Evolutionary conservation across 257 asterid species (phyloP), one percentile per base, ranked within the genome.

Genomic region (Nicotiana benthamiana): DNA sequence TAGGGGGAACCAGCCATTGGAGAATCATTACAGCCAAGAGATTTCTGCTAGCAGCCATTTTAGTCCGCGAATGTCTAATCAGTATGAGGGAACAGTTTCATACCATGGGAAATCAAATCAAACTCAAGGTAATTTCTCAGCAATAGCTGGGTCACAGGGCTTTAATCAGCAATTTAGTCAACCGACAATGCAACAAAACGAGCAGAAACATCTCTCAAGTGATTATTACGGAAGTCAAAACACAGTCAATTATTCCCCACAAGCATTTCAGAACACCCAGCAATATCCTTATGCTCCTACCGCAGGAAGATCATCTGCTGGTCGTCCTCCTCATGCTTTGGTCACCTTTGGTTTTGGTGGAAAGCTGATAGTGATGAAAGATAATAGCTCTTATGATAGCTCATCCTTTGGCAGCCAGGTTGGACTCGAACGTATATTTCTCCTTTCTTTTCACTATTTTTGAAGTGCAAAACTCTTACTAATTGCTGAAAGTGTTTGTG

Each of bases 291-390:
- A 90, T 80, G 67, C 92, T 65, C 88, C 93, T 64, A 82, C 88
- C 48, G 62, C 90, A 11, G 97, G 89, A 81, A 94, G 94, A 87
- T 92, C 97, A 65, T 89, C 97, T 83, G 96, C 93, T 15, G 98
- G 96, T 53, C 97, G 98, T 65, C 98, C 99, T 67, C 91, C 97
- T 24, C 98, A 94, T 87, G 99, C 99, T 79, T 86, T 96, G 87
- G 97, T 91, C 84, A 79, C 94, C 79, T 96, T 96, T 83, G 99
- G 98, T 59, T 96, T 96, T 83, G 99, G 99, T 68, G 98, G 99
- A 83, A 96, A 96, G 84, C 93, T 96, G 76, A 90, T 96, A 72
- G 90, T 96, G 86, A 84, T 90, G 89, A 94, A 92, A 88, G 85
- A 90, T 82, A 81, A 80, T 75, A 78, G 79, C 84, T 85, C 91